A percentile compares a stretch with the other conserved stretches of the same genome.
phyloP scores from a whole-genome alignment of 2,329 filamentous ascomycete genomes.

The Neonectria sp. region DNA sequence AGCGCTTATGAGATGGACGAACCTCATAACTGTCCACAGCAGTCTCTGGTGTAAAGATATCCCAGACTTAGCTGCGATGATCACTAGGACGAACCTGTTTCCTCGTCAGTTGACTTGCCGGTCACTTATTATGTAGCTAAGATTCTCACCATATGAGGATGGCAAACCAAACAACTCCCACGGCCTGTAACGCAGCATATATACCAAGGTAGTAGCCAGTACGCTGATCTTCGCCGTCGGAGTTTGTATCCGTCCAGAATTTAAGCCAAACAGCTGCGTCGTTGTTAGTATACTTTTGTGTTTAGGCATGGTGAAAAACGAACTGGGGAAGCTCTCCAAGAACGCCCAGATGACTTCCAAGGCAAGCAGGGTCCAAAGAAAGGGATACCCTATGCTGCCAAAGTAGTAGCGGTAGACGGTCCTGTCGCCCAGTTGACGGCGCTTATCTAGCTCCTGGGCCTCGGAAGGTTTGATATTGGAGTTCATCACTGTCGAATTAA shows the following conservation, averaged over 20 bases:
- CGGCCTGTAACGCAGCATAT: slow-evolving; percentile 44
- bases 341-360: slow-evolving; percentile 47
- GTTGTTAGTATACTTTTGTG: not conserved
- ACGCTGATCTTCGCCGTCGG: slow-evolving; percentile 7
- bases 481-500: slow-evolving; percentile 18
- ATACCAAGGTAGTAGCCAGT: slow-evolving; percentile 45
- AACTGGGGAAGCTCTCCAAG: slow-evolving; percentile 49
- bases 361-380: slow-evolving; percentile 39
- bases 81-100: slow-evolving; percentile 49
- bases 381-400: slow-evolving; percentile 45
- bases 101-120: not conserved
- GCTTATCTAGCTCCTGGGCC: slow-evolving; percentile 33
- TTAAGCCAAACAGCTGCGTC: slow-evolving; percentile 51
- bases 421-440: slow-evolving; percentile 49
- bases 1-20: accelerated
- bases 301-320: slow-evolving; percentile 7
- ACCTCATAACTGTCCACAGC: slow-evolving; percentile 43
- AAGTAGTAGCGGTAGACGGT: slow-evolving; percentile 50
- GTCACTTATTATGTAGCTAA: accelerated
- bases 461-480: slow-evolving; percentile 42
- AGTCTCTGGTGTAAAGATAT: slow-evolving; percentile 45
- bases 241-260: slow-evolving; percentile 48
- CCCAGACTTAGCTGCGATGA: slow-evolving; percentile 47
- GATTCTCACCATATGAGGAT: slow-evolving; percentile 37
- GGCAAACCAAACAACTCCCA: slow-evolving; percentile 41